Conservation (phyloP, 495 filamentous ascomycete genomes). For the Tuber magnatum region DNA sequence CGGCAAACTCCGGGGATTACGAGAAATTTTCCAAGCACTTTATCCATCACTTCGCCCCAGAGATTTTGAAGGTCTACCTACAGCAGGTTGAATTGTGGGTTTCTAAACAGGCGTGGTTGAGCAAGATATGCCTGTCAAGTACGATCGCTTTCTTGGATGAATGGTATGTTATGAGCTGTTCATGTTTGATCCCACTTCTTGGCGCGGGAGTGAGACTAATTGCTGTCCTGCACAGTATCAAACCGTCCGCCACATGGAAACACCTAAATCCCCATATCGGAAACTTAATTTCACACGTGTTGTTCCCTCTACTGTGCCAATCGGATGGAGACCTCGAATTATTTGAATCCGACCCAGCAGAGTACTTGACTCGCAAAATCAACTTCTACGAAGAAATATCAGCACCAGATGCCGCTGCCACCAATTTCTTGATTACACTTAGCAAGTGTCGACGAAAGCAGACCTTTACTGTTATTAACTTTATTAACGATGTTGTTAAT, state of each 20-base stretch:
- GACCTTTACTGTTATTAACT: slow-evolving; percentile 84
- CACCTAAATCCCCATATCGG: slow-evolving; percentile 88
- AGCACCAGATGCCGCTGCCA: slow-evolving; percentile 89
- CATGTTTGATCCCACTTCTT: neutral
- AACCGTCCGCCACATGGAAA: slow-evolving; percentile 93
- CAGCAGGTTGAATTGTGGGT: slow-evolving; percentile 95
- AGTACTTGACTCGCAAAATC: slow-evolving; percentile 92
- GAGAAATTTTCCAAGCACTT: slow-evolving; percentile 79
- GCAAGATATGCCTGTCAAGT: slow-evolving; percentile 83
- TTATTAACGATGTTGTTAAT: slow-evolving; percentile 89
- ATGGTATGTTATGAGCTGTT: slow-evolving; percentile 46
- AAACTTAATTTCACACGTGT: slow-evolving; percentile 80
- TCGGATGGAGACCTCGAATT: slow-evolving; percentile 87
- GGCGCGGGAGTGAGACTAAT: neutral
- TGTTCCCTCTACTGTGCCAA: slow-evolving; percentile 92
- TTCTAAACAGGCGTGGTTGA: slow-evolving; percentile 86
- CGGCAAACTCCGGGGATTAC: slow-evolving; percentile 62
- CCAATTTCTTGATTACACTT: slow-evolving; percentile 88
- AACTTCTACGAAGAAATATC: slow-evolving; percentile 98
- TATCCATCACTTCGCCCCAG: slow-evolving; percentile 82
- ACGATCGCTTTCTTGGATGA: slow-evolving; percentile 91
- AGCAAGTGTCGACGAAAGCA: slow-evolving; percentile 94
- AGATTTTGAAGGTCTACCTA: slow-evolving; percentile 89
- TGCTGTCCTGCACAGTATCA: slow-evolving; percentile 49
- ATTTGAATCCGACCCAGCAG: slow-evolving; percentile 86